Percentiles rank a stretch among this genome's conserved stretches.
These are phyloP conservation scores for Bertia moriformis DNA, from an alignment of 2,329 filamentous ascomycete species.

Conservation along the genomic window DNA sequence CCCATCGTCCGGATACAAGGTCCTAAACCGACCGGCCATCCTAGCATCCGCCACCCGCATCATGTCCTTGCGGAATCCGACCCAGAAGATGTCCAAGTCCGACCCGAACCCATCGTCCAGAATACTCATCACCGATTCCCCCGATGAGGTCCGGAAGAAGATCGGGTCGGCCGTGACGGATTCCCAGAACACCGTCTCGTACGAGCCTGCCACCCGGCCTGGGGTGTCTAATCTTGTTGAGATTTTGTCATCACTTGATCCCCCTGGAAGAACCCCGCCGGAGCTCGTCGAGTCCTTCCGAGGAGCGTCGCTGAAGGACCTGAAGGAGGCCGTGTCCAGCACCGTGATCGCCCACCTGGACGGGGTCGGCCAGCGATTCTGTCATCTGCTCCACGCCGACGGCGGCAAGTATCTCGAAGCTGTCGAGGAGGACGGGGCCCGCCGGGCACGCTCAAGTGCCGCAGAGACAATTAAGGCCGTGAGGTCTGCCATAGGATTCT, in stretches of 20 bases:
- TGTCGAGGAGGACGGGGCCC: conserved; percentile 41
- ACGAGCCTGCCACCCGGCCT: background rate
- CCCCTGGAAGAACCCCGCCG: background rate
- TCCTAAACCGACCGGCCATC: too few relatives aligned
- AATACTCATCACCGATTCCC: background rate
- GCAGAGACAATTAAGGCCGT: conserved; percentile 38
- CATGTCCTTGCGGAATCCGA: background rate
- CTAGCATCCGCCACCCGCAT: background rate
- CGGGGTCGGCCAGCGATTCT: background rate
- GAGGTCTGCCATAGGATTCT: conserved; percentile 34
- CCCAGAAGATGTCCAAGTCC: background rate
- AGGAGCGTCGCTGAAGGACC: background rate
- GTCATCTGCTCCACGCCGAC: conserved; percentile 10
- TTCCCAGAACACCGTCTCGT: background rate
- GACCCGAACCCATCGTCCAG: background rate
- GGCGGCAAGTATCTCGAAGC: conserved; percentile 37
- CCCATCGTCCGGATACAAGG: too few relatives aligned
- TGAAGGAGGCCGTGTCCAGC: background rate
- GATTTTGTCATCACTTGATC: background rate
- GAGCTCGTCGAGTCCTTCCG: background rate
- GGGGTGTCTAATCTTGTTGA: background rate
- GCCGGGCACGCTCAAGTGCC: conserved; percentile 47
- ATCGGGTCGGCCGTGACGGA: background rate
- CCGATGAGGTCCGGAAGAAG: background rate
- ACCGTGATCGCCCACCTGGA: background rate